Conservation (phyloP, 31 red algal species). For the Pterothamnion heteromorphum region DNA sequence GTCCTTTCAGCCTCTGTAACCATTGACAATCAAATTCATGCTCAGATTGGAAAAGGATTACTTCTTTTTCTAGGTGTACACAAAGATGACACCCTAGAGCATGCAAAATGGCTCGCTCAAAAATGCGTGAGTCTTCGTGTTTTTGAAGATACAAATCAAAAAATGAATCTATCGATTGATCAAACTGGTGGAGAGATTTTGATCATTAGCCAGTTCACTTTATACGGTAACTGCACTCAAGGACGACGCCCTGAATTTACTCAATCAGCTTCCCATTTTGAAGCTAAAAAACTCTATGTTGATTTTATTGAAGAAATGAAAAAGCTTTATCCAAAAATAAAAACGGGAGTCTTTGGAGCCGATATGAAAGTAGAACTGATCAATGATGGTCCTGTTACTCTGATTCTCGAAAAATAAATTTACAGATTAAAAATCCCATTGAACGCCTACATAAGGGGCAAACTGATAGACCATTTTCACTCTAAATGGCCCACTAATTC, state of each 20-base stretch:
- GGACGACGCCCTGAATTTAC: too few species aligned
- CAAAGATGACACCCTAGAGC: neutral
- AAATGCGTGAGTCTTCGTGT: neutral
- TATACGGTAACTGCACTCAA: neutral
- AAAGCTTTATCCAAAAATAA: neutral
- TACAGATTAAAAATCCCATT: neutral
- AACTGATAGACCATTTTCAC: too few species aligned
- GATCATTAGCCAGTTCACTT: constrained; percentile 13
- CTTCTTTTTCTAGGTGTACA: neutral
- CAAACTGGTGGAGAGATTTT: neutral
- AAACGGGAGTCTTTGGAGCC: neutral
- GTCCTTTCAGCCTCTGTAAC: neutral
- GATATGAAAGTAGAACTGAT: constrained; percentile 36
- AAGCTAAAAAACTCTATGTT: too few species aligned
- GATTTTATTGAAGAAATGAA: too few species aligned
- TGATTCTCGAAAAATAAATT: neutral
- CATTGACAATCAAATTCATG: neutral
- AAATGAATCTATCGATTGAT: neutral
- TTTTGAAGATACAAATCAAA: neutral
- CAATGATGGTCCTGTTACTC: constrained; percentile 29
- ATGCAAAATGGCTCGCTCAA: neutral
- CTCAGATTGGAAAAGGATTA: neutral
- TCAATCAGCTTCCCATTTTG: too few species aligned
- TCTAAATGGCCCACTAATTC: too few species aligned
- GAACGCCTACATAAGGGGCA: too few species aligned